A percentile compares a stretch with the other conserved stretches of the same genome.
Evolutionary conservation across 805 yeast genomes (phyloP).

Genomic region (Saccharomyces paradoxus): DNA sequence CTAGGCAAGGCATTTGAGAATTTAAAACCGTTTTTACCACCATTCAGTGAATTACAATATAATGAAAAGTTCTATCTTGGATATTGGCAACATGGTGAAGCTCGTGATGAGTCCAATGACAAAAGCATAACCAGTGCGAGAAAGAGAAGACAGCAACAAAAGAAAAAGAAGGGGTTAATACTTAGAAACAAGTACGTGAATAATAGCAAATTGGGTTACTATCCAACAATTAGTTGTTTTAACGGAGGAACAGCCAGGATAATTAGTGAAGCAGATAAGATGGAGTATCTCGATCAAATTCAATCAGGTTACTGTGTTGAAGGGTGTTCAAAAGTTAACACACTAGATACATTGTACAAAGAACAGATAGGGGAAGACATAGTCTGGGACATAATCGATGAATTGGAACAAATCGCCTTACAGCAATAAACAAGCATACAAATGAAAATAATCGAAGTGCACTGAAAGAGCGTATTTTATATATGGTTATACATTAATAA

Average conservation of each 20-base stretch:
- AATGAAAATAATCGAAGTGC: neutral
- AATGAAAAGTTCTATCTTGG: slow-evolving; percentile 31
- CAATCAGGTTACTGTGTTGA: slow-evolving; percentile 31
- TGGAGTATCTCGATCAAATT: slow-evolving; percentile 32
- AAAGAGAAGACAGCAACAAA: slow-evolving; percentile 1
- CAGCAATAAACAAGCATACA: slow-evolving; percentile 6
- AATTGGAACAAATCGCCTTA: slow-evolving; percentile 49
- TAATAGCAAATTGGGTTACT: slow-evolving; percentile 84
- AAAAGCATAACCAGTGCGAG: neutral
- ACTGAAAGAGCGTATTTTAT: neutral
- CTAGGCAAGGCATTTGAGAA: slow-evolving; percentile 60
- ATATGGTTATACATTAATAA: slow-evolving; percentile 7
- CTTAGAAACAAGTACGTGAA: slow-evolving; percentile 41
- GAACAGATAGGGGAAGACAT: slow-evolving; percentile 74
- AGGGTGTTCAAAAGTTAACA: slow-evolving; percentile 31
- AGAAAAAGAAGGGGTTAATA: slow-evolving; percentile 21
- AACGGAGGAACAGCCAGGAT: slow-evolving; percentile 68
- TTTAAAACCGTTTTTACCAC: slow-evolving; percentile 71
- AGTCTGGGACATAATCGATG: slow-evolving; percentile 78
- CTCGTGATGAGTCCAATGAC: neutral
- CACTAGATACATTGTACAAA: slow-evolving; percentile 52
- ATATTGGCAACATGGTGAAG: slow-evolving; percentile 25
- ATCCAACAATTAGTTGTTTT: slow-evolving; percentile 80
- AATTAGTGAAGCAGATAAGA: slow-evolving; percentile 54
- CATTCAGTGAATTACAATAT: slow-evolving; percentile 49